A percentile compares a stretch with the other conserved stretches of the same genome.
These are phyloP conservation scores for Boletales sp. DNA, from an alignment of 768 basidiomycete species.

Conservation along the genomic window DNA sequence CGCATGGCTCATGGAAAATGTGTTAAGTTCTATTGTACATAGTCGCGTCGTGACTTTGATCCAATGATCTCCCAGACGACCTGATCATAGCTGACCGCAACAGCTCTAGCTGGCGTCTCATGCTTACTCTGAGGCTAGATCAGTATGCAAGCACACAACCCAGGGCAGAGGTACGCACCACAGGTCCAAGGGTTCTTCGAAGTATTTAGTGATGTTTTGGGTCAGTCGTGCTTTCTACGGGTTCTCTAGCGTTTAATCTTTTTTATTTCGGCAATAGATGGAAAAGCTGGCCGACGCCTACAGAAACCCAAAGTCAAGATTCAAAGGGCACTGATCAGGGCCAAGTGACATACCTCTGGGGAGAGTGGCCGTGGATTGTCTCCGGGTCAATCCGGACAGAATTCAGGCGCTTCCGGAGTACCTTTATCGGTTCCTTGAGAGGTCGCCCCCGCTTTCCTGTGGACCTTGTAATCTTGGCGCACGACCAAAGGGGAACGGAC, in stretches of 20 bases:
- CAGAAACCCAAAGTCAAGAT: not conserved
- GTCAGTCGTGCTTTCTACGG: not conserved
- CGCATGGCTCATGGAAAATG: no score
- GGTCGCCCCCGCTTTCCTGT: constrained; percentile 2
- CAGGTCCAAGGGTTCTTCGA: not conserved
- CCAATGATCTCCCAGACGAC: not conserved
- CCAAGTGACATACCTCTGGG: not conserved
- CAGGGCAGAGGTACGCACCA: not conserved
- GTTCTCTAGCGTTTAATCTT: not conserved
- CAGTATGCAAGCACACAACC: not conserved
- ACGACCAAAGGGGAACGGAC: constrained; percentile 9
- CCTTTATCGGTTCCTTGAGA: not conserved
- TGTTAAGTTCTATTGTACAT: no score
- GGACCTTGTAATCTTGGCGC: constrained; percentile 16
- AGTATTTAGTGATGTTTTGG: not conserved
- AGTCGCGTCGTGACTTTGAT: no score
- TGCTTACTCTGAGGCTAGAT: not conserved
- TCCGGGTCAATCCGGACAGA: constrained; percentile 4
- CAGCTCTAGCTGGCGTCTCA: constrained; percentile 13
- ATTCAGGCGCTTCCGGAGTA: constrained; percentile 7
- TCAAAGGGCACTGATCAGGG: not conserved
- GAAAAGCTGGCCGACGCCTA: not conserved
- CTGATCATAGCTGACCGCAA: constrained; percentile 1
- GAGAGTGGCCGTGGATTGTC: constrained; percentile 3
- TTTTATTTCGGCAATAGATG: not conserved